These are phyloP conservation scores for Alternaria triticina DNA, from an alignment of 2,329 filamentous ascomycete genomes.

Conservation along the genomic window DNA sequence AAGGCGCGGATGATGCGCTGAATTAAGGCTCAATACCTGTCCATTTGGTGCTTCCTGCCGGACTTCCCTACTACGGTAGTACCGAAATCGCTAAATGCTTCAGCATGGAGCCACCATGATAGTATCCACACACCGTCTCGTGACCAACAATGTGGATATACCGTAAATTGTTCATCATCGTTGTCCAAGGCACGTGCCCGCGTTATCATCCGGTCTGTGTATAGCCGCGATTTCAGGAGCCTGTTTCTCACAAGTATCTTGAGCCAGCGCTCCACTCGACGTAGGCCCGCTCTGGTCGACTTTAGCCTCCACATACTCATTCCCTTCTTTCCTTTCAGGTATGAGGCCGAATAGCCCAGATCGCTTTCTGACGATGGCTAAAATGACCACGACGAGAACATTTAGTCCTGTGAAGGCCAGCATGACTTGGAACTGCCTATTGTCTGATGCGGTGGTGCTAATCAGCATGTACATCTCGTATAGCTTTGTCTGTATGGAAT, in stretches of 20 bases:
- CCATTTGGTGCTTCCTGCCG: background rate
- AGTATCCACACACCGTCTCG: background rate
- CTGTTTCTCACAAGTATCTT: background rate
- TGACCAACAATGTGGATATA: background rate
- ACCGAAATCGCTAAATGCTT: background rate
- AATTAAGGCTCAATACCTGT: background rate
- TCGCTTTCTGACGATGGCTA: constrained; percentile 30
- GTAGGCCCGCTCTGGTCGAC: background rate
- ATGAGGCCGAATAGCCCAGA: constrained; percentile 29
- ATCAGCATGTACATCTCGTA: background rate
- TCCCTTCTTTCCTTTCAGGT: constrained; percentile 28
- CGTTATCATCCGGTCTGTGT: background rate
- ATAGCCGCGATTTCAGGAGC: background rate
- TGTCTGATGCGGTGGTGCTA: constrained; percentile 12
- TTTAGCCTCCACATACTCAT: constrained; percentile 28
- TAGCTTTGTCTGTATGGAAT: background rate
- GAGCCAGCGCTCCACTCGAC: background rate
- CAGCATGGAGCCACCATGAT: background rate
- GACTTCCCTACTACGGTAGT: background rate
- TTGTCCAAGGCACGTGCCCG: background rate
- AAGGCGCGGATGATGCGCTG: background rate
- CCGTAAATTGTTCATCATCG: background rate
- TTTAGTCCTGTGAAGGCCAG: constrained; percentile 35
- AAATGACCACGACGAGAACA: constrained; percentile 25
- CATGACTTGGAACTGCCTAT: constrained; percentile 40